Evolutionary conservation across 2,329 filamentous ascomycete species (phyloP), one percentile per base, ranked within the genome.

Genomic region (Colletotrichum chrysophilum): DNA sequence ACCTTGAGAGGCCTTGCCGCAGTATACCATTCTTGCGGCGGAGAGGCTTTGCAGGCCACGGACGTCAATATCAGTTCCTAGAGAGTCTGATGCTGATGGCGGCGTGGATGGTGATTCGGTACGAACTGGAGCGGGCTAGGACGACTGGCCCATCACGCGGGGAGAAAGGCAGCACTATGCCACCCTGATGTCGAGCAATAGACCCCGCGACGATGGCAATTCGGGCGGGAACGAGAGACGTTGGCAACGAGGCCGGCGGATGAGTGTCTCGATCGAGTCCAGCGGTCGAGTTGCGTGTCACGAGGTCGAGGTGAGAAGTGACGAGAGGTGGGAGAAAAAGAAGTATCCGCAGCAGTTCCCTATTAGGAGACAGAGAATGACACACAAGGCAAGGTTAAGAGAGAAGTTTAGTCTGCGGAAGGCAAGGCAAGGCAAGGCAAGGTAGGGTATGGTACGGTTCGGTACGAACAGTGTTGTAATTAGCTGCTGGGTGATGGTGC

Each of bases 1-100:
- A 79, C 88, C 89, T 79, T 89, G 86, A 8, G 89, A 90, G 78
- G 89, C 89, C 81, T 90, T 91, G 60, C 89, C 89, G 78, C 89
- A 90, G 82, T 90, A 90, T 61, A 90, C 89, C 89, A 91, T 90
- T 79, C n/a, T 76, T 38, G 36, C 64, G 38, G 26, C 43, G 18
- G 28, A 21, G 32, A 52, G 32, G n/a, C 7, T 48, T 43, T 24
- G 66, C 36, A 26, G 30, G 30, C 30, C 36, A 67, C 55, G 43
- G 26, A n/a, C 36, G 34, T 61, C 30, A 52, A 12, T 5, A 26
- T 52, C 21, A 69, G 70, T 34, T 36, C 64, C 43, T 13, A 43
- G 18, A 26, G 16, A 48, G 38, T 10, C 18, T 24, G n/a, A 30
- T 10, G 7, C n/a, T 21, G 43, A 48, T 36, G 14, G n/a, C 18